Evolutionary conservation across 441 rosid genomes (phyloP).

Genomic region (Euphorbia corollata): DNA sequence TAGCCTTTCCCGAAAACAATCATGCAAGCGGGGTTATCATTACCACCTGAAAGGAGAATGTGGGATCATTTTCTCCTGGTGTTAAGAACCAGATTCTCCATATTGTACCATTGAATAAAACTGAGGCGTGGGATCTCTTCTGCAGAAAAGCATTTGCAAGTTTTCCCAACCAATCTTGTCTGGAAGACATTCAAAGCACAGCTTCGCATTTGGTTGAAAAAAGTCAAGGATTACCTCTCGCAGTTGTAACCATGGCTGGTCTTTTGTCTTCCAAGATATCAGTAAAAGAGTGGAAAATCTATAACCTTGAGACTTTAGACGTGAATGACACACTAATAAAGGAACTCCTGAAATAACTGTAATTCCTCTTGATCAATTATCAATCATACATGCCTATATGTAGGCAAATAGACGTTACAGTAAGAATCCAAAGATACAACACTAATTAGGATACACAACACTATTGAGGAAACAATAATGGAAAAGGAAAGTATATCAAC

Average conservation of each 20-base stretch:
- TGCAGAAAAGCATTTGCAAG: conserved; percentile 30
- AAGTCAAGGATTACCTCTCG: conserved; percentile 34
- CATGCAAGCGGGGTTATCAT: conserved; percentile 27
- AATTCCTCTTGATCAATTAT: too few species aligned
- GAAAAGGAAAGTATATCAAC: too few species aligned
- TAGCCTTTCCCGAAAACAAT: conserved; percentile 26
- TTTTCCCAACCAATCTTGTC: conserved; percentile 15
- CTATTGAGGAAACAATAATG: too few species aligned
- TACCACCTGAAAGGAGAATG: conserved; percentile 23
- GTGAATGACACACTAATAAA: too few species aligned
- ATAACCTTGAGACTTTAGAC: too few species aligned
- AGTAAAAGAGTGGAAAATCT: conserved; percentile 34
- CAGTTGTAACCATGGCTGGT: conserved; percentile 33
- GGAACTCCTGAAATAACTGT: too few species aligned
- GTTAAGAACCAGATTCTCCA: conserved; percentile 17
- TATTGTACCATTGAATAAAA: conserved; percentile 18
- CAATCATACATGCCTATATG: too few species aligned
- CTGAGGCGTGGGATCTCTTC: conserved; percentile 33
- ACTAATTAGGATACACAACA: too few species aligned
- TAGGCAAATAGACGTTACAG: too few species aligned
- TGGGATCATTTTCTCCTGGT: conserved; percentile 24
- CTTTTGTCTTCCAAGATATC: conserved; percentile 24
- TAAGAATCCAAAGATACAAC: too few species aligned
- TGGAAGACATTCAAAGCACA: conserved; percentile 13
- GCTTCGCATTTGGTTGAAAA: conserved; percentile 27